A percentile compares a stretch with the other conserved stretches of the same genome.
Evolutionary conservation across 345 rosid species (phyloP).

Genomic region (Adansonia digitata): DNA sequence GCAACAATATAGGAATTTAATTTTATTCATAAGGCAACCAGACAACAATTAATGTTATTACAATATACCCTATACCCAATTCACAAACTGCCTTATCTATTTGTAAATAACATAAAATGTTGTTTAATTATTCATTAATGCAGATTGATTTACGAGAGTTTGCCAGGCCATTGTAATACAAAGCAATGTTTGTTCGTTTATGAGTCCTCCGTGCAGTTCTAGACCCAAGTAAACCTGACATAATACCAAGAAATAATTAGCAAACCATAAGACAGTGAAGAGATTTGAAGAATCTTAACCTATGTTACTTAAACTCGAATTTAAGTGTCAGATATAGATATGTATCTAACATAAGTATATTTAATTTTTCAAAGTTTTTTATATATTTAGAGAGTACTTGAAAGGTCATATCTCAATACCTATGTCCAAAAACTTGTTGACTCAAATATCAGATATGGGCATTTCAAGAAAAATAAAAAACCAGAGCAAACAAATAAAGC

Average conservation of each 20-base stretch:
- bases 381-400: no score
- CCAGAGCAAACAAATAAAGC: background rate
- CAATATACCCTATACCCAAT: background rate
- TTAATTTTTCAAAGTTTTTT: no score
- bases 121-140: background rate
- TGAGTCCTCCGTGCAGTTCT: background rate
- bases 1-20: background rate
- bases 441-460: no score
- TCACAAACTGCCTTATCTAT: background rate
- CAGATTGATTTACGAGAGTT: background rate
- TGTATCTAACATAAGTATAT: no score
- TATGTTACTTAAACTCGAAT: no score
- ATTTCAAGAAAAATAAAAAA: no score
- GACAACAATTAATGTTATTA: background rate
- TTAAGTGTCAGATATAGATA: no score
- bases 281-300: background rate
- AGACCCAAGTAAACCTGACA: background rate
- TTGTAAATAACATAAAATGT: background rate
- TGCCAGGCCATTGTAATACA: background rate
- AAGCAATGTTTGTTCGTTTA: background rate
- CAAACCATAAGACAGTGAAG: background rate
- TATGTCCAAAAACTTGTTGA: no score
- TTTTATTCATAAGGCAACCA: background rate
- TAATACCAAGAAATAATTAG: background rate
- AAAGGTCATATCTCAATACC: no score